These are phyloP conservation scores for Fagus crenata DNA, from an alignment of 306 rosid species.

Conservation along the genomic window DNA sequence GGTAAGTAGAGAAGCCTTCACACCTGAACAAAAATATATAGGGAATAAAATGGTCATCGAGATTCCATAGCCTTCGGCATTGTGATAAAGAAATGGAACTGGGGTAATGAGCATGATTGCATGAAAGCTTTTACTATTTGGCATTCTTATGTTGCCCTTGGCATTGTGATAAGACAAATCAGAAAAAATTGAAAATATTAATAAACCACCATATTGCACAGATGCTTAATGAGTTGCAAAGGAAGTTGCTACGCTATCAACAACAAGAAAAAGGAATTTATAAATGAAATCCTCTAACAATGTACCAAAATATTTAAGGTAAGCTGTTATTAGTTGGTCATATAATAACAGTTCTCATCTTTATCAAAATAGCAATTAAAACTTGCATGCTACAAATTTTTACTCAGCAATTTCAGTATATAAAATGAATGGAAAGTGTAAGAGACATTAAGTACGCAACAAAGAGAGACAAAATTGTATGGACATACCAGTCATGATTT, in stretches of 20 bases:
- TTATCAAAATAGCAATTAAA: background rate
- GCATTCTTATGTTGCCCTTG: background rate
- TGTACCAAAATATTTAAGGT: background rate
- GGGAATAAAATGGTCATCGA: constrained; percentile 15
- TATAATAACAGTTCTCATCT: constrained; percentile 1
- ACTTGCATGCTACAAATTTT: background rate
- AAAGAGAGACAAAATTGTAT: constrained; percentile 11
- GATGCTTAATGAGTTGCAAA: background rate
- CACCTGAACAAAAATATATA: constrained; percentile 61
- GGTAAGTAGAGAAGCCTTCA: constrained; percentile 98
- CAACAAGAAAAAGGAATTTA: no score
- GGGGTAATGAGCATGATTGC: background rate
- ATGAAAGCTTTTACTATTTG: background rate
- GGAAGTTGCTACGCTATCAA: constrained; percentile 6
- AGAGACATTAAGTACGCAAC: constrained; percentile 7
- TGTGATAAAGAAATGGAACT: constrained; percentile 9
- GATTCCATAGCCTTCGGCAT: constrained; percentile 13
- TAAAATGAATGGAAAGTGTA: background rate
- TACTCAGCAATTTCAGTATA: background rate
- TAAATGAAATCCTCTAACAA: background rate
- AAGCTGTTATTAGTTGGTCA: background rate
- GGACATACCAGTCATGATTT: constrained; percentile 89
- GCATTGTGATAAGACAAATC: background rate
- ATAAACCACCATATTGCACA: background rate
- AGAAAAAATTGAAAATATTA: background rate